Percentiles rank a stretch among this genome's conserved stretches.
Evolutionary conservation across 2,329 filamentous ascomycete species (phyloP).

Genomic region (Trichoderma sp.): DNA sequence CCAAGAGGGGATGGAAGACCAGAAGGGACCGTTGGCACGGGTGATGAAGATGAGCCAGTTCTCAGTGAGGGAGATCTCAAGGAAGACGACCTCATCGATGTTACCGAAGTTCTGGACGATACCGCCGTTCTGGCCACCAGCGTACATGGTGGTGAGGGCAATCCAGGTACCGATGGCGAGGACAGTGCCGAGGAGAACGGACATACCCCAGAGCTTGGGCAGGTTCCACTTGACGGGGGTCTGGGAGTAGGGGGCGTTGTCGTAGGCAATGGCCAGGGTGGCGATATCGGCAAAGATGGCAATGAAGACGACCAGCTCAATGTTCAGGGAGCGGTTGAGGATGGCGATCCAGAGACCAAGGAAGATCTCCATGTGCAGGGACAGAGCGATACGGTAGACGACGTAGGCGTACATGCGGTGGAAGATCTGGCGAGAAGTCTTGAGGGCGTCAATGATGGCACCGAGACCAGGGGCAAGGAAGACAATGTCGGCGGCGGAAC

Average conservation of each 20-base stretch:
- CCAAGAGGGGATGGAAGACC: slow-evolving; percentile 87
- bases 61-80: slow-evolving; percentile 87
- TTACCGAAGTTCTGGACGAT: slow-evolving; percentile 89
- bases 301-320: slow-evolving; percentile 88
- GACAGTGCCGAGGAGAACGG: slow-evolving; percentile 77
- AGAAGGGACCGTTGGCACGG: slow-evolving; percentile 88
- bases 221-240: slow-evolving; percentile 93
- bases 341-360: slow-evolving; percentile 90
- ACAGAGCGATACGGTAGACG: slow-evolving; percentile 91
- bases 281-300: slow-evolving; percentile 94
- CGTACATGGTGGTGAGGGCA: slow-evolving; percentile 82
- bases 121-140: slow-evolving; percentile 69
- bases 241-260: slow-evolving; percentile 85
- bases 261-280: slow-evolving; percentile 89
- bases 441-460: slow-evolving; percentile 89
- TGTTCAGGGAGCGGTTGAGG: slow-evolving; percentile 79
- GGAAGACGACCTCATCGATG: slow-evolving; percentile 80
- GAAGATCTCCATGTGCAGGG: slow-evolving; percentile 88
- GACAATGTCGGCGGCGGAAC: slow-evolving; percentile 89
- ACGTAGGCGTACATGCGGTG: slow-evolving; percentile 97
- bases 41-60: slow-evolving; percentile 98
- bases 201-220: slow-evolving; percentile 92
- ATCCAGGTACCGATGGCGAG: slow-evolving; percentile 87
- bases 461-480: slow-evolving; percentile 90
- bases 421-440: slow-evolving; percentile 93